Percentiles rank a stretch among this genome's conserved stretches.
Conservation (phyloP, 768 basidiomycete species). For the Phaffia tasmanica region DNA sequence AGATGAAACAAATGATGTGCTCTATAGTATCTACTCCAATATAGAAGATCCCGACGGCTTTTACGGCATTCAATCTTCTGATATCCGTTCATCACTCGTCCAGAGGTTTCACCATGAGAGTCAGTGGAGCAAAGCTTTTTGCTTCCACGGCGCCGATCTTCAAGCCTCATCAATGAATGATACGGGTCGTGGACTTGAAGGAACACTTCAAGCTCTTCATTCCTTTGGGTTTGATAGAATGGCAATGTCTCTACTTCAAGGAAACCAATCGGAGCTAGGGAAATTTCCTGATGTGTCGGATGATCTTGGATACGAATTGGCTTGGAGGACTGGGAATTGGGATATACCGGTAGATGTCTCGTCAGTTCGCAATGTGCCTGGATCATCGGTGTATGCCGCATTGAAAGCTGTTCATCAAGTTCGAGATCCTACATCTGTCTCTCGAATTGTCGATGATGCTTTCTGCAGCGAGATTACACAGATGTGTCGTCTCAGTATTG, state of each 20-base stretch:
- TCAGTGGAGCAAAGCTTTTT: constrained; percentile 84
- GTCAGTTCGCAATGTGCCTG: constrained; percentile 39
- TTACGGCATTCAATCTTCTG: constrained; percentile 70
- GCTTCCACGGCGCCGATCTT: constrained; percentile 72
- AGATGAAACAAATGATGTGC: constrained; percentile 37
- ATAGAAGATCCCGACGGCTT: constrained; percentile 98
- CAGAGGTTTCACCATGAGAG: constrained; percentile 83
- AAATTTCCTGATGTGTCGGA: not conserved
- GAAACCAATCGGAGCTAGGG: not conserved
- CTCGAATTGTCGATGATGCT: constrained; percentile 45
- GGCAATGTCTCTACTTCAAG: constrained; percentile 58
- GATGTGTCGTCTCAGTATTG: constrained; percentile 57
- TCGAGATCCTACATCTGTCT: constrained; percentile 47
- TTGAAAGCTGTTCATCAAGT: constrained; percentile 74
- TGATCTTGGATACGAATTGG: constrained; percentile 60
- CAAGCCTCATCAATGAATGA: constrained; percentile 47
- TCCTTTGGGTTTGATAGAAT: constrained; percentile 80
- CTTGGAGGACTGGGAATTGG: constrained; percentile 93
- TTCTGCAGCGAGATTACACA: constrained; percentile 54
- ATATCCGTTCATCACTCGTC: constrained; percentile 68
- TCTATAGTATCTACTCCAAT: constrained; percentile 86
- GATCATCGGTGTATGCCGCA: constrained; percentile 60
- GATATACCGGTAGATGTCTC: constrained; percentile 60
- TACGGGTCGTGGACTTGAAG: constrained; percentile 43
- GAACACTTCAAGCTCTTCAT: constrained; percentile 68